A percentile compares a stretch with the other conserved stretches of the same genome.
Conservation (phyloP, 2,329 filamentous ascomycete species). For the Periconia digitata region DNA sequence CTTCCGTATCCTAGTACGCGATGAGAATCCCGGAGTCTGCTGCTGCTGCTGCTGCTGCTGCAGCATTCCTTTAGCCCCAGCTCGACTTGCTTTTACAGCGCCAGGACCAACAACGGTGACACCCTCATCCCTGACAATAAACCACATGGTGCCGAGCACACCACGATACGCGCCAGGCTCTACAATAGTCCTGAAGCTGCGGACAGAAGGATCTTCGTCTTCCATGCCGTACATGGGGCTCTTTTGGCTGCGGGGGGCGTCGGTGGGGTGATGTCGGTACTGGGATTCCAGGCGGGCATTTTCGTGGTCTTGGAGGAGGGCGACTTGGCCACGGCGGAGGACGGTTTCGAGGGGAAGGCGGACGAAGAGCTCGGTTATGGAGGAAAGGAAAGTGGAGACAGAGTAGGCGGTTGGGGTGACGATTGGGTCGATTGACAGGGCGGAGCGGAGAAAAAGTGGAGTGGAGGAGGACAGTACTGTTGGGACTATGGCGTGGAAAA, state of each 20-base stretch:
- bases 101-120: constrained; percentile 40
- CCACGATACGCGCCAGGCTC: constrained; percentile 79
- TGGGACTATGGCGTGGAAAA: constrained; percentile 82
- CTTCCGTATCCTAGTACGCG: constrained; percentile 50
- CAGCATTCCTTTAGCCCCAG: constrained; percentile 21
- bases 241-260: constrained; percentile 1
- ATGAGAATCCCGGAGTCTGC: constrained; percentile 31
- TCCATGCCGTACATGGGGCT: constrained; percentile 17
- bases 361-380: constrained; percentile 76
- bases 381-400: constrained; percentile 77
- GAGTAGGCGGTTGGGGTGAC: constrained; percentile 81
- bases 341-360: constrained; percentile 92
- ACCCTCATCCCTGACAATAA: constrained; percentile 83
- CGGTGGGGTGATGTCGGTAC: constrained; percentile 24
- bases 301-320: constrained; percentile 53
- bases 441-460: constrained; percentile 82
- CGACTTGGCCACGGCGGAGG: constrained; percentile 82
- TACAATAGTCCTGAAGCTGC: constrained; percentile 69
- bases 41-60: constrained; percentile 15
- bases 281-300: constrained; percentile 27
- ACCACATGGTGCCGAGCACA: constrained; percentile 89
- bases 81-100: constrained; percentile 2
- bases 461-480: constrained; percentile 80
- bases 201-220: constrained; percentile 27
- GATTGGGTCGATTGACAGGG: constrained; percentile 79